phyloP scores from a whole-genome alignment of 345 rosid genomes.

The Melastoma malabathricum region DNA sequence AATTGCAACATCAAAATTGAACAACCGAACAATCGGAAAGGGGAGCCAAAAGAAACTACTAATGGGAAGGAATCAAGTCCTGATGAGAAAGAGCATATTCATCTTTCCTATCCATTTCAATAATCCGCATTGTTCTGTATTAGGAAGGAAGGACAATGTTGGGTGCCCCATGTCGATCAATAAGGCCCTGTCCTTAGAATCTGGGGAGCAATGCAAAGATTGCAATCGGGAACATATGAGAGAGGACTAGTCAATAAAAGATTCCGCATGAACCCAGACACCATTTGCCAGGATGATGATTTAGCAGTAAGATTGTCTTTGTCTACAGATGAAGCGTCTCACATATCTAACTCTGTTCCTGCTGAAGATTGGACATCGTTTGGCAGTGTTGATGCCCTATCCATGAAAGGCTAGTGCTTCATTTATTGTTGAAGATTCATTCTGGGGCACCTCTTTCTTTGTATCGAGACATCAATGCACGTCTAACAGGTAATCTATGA shows the following conservation, averaged over 20 bases:
- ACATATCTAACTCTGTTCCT: constrained; percentile 25
- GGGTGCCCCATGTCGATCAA: constrained; percentile 12
- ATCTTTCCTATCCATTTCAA: constrained; percentile 15
- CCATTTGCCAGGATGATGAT: constrained; percentile 23
- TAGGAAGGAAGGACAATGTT: constrained; percentile 15
- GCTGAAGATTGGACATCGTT: constrained; percentile 28
- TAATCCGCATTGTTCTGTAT: constrained; percentile 17
- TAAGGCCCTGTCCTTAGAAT: constrained; percentile 13
- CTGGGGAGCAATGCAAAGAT: constrained; percentile 15
- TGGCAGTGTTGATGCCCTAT: constrained; percentile 39
- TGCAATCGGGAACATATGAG: constrained; percentile 22
- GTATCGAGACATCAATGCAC: constrained; percentile 83
- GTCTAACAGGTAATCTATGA: constrained; percentile 53
- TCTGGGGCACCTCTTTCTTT: constrained; percentile 4
- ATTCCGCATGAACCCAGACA: constrained; percentile 8
- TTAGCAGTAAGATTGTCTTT: constrained; percentile 42
- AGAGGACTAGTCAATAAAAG: constrained; percentile 11
- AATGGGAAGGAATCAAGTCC: constrained; percentile 9
- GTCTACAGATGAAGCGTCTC: constrained; percentile 25
- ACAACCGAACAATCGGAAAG: constrained; percentile 19
- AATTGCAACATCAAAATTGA: constrained; percentile 14
- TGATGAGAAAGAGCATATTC: constrained; percentile 17
- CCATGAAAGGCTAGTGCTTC: constrained; percentile 45
- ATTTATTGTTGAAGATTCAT: neutral
- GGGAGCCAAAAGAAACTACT: constrained; percentile 15